Evolutionary conservation across 441 rosid genomes (phyloP).

Genomic region (Gossypium davidsonii): DNA sequence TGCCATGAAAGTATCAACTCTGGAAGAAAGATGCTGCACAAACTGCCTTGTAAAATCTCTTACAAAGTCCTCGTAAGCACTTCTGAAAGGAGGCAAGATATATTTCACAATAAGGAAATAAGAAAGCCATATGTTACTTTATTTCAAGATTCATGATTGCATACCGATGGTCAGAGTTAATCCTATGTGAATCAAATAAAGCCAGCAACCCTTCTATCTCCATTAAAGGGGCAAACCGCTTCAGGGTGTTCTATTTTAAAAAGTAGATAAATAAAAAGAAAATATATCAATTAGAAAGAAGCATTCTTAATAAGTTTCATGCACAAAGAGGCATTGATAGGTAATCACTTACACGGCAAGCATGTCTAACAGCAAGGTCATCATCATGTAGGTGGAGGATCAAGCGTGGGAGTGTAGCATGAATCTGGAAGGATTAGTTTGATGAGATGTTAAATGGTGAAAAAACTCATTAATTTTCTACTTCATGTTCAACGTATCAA

Average conservation of each 20-base stretch:
- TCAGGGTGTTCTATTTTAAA: conserved; percentile 55
- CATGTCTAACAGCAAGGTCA: conserved; percentile 65
- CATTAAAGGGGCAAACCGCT: conserved; percentile 57
- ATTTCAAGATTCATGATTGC: conserved; percentile 17
- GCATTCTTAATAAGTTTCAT: conserved; percentile 17
- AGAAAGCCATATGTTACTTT: neutral
- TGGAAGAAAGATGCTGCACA: conserved; percentile 52
- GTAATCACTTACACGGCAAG: conserved; percentile 65
- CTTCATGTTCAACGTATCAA: neutral
- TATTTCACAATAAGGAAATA: conserved; percentile 9
- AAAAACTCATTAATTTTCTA: neutral
- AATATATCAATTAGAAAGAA: conserved; percentile 11
- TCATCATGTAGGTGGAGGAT: conserved; percentile 79
- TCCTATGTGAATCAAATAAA: conserved; percentile 47
- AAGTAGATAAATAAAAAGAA: conserved; percentile 19
- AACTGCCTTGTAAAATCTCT: conserved; percentile 72
- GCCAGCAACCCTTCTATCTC: conserved; percentile 54
- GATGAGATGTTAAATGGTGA: neutral
- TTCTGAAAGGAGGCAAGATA: conserved; percentile 34
- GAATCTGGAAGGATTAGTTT: conserved; percentile 47
- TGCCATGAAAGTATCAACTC: conserved; percentile 73
- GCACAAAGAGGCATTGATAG: conserved; percentile 8
- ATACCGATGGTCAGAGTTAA: conserved; percentile 79
- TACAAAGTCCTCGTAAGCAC: conserved; percentile 71
- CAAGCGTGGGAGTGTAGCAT: conserved; percentile 75